Evolutionary conservation across 1,284 basidiomycete genomes (phyloP), one percentile per base, ranked within the genome.

Genomic region (Athelia psychrophila): DNA sequence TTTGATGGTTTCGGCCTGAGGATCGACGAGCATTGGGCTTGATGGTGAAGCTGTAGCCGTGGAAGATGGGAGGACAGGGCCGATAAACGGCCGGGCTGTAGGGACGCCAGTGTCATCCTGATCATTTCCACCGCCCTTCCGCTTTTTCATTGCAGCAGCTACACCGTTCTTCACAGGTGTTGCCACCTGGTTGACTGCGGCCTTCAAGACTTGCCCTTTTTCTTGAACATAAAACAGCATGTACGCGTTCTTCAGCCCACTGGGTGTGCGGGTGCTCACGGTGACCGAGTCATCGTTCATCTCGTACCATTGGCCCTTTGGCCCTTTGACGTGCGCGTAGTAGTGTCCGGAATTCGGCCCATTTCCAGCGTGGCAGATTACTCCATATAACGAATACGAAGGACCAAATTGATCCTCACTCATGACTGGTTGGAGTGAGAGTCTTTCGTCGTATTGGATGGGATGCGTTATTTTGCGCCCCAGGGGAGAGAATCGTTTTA

Each of bases 261-360:
- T 71, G 4, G 86, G 84, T 5, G 77, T 60, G 18, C 66, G 58
- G 22, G 62, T 56, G 57, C 71, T 53, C 48, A 71, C 62, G 30
- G 77, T 76, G 35, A 95, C 88, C 38, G 77, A 75, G 36, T 95
- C 93, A 70, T 99, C 97, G 71, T 99, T 97, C 86, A 95, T 95
- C 70, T 93, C 84, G 68, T 82, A 89, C 95, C 95, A 98, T 51
- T 72, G 74, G 2, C 86, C 88, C 32, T 81, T 75, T 19, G 78
- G 80, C 44, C 82, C 80, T 64, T 86, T 91, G 61, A 98, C 86
- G 60, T 86, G 88, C 5, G 96, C 88, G 57, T 88, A 95, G 70
- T 99, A 99, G 68, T 99, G 97, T 0, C 97, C 97, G 2, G 92
- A 96, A 64, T 97, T 93, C 13, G 95, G 93, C 2, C 95, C 93